These are phyloP conservation scores for Tolypocladium guangdongense DNA, from an alignment of 2,329 filamentous ascomycete species.

Conservation along the genomic window DNA sequence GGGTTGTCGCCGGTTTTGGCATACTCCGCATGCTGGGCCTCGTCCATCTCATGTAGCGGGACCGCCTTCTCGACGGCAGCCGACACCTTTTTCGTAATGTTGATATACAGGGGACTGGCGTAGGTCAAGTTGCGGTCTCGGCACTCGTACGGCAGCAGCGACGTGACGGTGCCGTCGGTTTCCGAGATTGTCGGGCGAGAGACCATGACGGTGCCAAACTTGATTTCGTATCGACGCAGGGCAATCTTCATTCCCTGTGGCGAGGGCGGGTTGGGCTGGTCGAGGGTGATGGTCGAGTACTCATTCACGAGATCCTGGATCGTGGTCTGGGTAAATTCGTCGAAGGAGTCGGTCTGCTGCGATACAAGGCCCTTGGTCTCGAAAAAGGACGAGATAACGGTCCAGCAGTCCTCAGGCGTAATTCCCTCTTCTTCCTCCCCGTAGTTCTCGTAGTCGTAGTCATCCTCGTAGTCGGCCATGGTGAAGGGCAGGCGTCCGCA, in stretches of 20 bases:
- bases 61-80: slow-evolving; percentile 69
- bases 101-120: slow-evolving; percentile 79
- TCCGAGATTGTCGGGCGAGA: slow-evolving; percentile 87
- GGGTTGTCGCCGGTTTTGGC: slow-evolving; percentile 44
- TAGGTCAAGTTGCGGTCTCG: slow-evolving; percentile 94
- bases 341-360: slow-evolving; percentile 95
- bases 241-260: slow-evolving; percentile 70
- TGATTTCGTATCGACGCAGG: slow-evolving; percentile 87
- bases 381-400: slow-evolving; percentile 94
- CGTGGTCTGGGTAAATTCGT: slow-evolving; percentile 89
- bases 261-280: slow-evolving; percentile 75
- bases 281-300: slow-evolving; percentile 82
- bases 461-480: slow-evolving; percentile 47
- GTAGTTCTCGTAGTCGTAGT: slow-evolving; percentile 58
- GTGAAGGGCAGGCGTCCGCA: slow-evolving; percentile 6
- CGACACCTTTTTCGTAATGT: slow-evolving; percentile 75
- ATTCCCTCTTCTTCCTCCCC: slow-evolving; percentile 60
- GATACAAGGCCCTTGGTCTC: slow-evolving; percentile 91
- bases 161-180: slow-evolving; percentile 77
- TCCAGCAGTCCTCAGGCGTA: slow-evolving; percentile 97
- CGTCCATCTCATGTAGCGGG: slow-evolving; percentile 56
- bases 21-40: slow-evolving; percentile 47
- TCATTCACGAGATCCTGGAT: slow-evolving; percentile 93
- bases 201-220: slow-evolving; percentile 82
- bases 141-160: slow-evolving; percentile 87